Percentiles rank a stretch among this genome's conserved stretches.
Evolutionary conservation across 2,329 filamentous ascomycete species (phyloP).

Genomic region (Meredithiella fracta): DNA sequence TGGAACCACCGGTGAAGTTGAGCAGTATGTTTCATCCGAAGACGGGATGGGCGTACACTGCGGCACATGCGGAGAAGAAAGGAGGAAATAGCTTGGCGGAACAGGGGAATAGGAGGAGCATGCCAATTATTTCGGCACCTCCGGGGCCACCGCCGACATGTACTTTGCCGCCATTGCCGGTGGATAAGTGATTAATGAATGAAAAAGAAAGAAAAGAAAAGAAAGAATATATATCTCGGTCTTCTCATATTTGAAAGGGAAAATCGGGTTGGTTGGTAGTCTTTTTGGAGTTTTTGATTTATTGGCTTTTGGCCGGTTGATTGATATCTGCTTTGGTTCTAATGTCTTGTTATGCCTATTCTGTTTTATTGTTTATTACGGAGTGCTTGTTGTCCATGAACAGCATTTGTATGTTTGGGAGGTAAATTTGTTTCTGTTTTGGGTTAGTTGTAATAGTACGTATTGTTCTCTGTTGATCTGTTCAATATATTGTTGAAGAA

Average conservation of each 20-base stretch:
- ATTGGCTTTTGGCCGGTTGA: no score
- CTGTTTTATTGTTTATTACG: not conserved
- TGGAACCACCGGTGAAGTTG: not conserved
- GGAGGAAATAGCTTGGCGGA: not conserved
- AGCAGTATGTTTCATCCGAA: conserved; percentile 2
- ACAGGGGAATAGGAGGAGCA: conserved; percentile 28
- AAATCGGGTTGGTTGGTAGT: not conserved
- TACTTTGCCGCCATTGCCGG: conserved; percentile 37
- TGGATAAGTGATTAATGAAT: conserved; percentile 15
- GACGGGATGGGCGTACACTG: not conserved
- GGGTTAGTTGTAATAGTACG: no score
- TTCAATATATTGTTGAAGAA: not conserved
- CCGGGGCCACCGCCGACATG: conserved; percentile 35
- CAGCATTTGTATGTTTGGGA: not conserved
- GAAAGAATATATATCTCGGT: not conserved
- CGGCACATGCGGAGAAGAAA: not conserved
- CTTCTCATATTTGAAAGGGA: not conserved
- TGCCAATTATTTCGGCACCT: conserved; percentile 35
- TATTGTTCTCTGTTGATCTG: no score
- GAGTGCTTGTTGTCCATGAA: not conserved
- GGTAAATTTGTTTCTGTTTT: not conserved
- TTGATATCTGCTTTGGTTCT: not conserved
- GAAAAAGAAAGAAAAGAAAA: not conserved
- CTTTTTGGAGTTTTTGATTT: no score
- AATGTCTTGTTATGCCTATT: not conserved